Conservation (phyloP, 345 rosid species). For the Psidium friedrichsthalianum region DNA sequence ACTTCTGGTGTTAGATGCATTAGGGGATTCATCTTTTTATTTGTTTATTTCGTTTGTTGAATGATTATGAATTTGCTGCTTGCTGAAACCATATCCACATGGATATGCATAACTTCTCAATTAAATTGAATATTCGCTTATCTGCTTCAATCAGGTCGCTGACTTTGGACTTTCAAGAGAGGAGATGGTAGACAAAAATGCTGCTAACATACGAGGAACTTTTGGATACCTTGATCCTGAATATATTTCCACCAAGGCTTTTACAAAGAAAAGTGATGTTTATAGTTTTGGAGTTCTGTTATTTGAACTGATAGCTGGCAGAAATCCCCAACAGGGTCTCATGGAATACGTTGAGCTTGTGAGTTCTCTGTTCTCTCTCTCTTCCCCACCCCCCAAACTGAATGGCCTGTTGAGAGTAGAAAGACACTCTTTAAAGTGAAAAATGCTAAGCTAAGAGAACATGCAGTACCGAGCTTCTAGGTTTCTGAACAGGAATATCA, state of each 20-base stretch:
- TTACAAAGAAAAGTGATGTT: conserved; percentile 95
- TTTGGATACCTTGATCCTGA: conserved; percentile 98
- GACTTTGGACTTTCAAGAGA: conserved; percentile 98
- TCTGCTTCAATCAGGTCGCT: conserved; percentile 53
- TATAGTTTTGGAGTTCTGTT: conserved; percentile 94
- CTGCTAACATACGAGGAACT: conserved; percentile 79
- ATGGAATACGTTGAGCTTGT: conserved; percentile 92
- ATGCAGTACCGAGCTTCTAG: too few relatives aligned
- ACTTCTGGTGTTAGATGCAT: neutral
- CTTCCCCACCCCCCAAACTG: too few relatives aligned
- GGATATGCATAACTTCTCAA: neutral
- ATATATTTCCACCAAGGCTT: conserved; percentile 69
- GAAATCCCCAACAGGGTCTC: conserved; percentile 95
- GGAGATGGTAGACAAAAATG: conserved; percentile 75
- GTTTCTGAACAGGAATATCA: neutral
- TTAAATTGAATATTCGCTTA: neutral
- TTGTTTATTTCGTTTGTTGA: neutral
- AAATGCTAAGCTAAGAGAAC: too few relatives aligned
- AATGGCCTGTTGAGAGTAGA: too few relatives aligned
- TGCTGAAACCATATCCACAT: neutral
- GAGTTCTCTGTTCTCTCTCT: conserved; percentile 13
- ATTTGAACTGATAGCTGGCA: conserved; percentile 87
- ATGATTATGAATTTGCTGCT: neutral
- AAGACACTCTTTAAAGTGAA: too few relatives aligned
- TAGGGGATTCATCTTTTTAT: neutral